Base-by-base conservation (phyloP, 2,329 filamentous ascomycete species). In the Xylaria sp. region DNA sequence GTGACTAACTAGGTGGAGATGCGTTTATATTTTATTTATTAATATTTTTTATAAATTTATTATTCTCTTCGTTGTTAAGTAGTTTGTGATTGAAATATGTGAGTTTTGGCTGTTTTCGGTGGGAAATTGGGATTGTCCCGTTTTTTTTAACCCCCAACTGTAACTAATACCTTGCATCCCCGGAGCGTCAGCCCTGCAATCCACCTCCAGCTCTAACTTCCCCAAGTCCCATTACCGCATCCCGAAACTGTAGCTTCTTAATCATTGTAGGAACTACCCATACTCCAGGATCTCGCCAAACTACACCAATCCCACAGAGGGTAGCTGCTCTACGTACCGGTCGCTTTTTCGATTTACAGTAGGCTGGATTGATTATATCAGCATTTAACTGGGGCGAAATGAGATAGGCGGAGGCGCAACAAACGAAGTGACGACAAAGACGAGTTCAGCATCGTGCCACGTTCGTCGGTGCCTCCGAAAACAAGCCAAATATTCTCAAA, bases 141-240 rank as follows among this genome's bases (percentile, higher is more conserved):
- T n/a, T n/a, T n/a, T n/a, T n/a, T n/a, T n/a, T n/a, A 21, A 46
- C 6, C 25, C 42, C 28, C n/a, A 17, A n/a, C 21, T 28, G 25
- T 42, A 6, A 42, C 17, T 14, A 38, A 38, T 21, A 6, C 19
- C 38, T 15, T 43, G 23, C 38, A 33, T 45, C 54, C 35, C 50
- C n/a, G 21, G 35, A 60, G 52, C 59, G 52, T 56, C 42, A 47
- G 35, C 35, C 46, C 54, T 61, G 37, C 15, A 52, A 45, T 35
- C 43, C 31, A 50, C 43, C 50, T 50, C 37, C 21, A 45, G 21
- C 21, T 38, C 19, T 37, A 60, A 46, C 50, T 40, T 42, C 47
- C 40, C 42, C 33, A 17, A 23, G 15, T n/a, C 37, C 37, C 8
- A 40, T 31, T 53, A 7, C 19, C 42, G 31, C 25, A 40, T 28